Conservation (phyloP, 2,329 filamentous ascomycete species). For the Alternaria brassicae region DNA sequence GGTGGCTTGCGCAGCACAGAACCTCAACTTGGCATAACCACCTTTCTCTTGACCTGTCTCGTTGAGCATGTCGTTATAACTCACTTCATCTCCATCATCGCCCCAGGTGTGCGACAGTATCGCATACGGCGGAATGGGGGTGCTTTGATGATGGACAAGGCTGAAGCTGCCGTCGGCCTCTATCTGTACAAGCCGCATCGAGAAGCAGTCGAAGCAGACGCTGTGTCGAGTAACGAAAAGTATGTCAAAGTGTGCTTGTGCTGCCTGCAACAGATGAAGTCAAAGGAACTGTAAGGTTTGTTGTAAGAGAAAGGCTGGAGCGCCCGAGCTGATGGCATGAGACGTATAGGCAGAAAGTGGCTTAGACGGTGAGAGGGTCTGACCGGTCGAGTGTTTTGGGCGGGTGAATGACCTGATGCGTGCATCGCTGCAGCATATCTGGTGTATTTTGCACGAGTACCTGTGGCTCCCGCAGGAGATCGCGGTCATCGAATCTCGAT, state of each 20-base stretch:
- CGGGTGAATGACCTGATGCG: neutral
- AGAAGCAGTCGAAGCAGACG: neutral
- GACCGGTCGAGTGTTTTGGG: neutral
- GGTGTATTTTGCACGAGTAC: accelerated
- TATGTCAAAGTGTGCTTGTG: neutral
- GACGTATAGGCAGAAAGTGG: neutral
- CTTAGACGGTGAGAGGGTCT: neutral
- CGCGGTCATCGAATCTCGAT: neutral
- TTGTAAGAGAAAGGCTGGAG: neutral
- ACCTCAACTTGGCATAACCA: neutral
- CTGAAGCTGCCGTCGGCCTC: neutral
- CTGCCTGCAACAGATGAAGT: neutral
- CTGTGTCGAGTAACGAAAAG: accelerated
- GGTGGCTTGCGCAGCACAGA: neutral
- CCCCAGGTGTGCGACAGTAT: neutral
- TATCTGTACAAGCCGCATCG: neutral
- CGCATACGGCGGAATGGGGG: neutral
- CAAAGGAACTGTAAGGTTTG: neutral
- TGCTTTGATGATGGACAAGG: neutral
- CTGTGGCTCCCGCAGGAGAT: accelerated
- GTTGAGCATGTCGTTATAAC: neutral
- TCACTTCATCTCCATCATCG: neutral
- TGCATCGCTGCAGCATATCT: neutral
- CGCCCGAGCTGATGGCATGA: neutral
- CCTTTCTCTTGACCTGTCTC: neutral